phyloP scores from a whole-genome alignment of 2,329 filamentous ascomycete species.

The Penicillium sp. region DNA sequence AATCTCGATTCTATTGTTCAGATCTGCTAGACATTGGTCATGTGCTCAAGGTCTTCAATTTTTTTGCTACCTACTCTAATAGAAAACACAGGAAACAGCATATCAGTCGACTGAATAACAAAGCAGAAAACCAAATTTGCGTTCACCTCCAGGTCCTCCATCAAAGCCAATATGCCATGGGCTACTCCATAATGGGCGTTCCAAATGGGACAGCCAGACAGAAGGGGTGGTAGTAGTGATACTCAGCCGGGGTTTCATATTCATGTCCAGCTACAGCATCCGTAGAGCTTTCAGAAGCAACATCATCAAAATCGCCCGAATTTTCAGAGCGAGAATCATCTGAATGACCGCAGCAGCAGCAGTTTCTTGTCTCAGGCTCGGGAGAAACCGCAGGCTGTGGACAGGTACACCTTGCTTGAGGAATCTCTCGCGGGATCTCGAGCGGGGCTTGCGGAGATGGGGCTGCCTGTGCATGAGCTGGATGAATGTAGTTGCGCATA shows the following conservation, averaged over 20 bases:
- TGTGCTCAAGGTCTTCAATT: background rate
- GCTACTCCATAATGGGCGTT: background rate
- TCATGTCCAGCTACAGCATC: background rate
- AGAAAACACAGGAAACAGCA: background rate
- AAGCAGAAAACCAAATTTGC: background rate
- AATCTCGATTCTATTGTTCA: no score
- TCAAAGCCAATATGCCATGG: background rate
- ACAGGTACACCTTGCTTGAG: background rate
- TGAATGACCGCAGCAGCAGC: background rate
- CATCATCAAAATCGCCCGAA: constrained; percentile 1
- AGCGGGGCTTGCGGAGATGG: background rate
- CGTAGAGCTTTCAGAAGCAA: constrained; percentile 1
- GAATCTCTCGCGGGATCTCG: background rate
- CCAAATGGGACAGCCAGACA: background rate
- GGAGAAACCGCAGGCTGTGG: background rate
- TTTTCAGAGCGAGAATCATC: background rate
- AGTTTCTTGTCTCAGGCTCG: background rate
- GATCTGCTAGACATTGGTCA: background rate
- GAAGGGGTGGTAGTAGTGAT: background rate
- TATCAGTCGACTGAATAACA: background rate
- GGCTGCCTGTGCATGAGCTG: background rate
- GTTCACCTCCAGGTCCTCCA: no score
- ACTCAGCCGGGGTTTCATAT: background rate
- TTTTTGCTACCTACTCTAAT: background rate
- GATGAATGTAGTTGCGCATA: background rate